These are phyloP conservation scores for Psidium guajava DNA, from an alignment of 345 rosid species.

Conservation along the genomic window DNA sequence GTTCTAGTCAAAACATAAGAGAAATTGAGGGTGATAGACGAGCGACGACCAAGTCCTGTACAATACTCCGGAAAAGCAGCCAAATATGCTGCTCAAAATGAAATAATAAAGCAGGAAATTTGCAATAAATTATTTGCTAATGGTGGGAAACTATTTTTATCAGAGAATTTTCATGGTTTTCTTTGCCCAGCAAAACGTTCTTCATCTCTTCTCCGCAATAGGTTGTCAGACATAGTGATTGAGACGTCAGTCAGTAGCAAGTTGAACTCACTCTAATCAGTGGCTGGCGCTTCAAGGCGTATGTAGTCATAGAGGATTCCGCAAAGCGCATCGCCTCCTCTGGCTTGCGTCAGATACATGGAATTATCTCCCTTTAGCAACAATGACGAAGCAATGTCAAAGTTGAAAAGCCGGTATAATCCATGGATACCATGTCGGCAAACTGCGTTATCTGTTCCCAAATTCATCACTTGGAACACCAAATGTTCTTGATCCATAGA, in stretches of 20 bases:
- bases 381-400: constrained; percentile 9
- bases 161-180: neutral
- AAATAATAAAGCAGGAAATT: neutral
- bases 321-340: constrained; percentile 17
- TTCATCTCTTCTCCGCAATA: neutral
- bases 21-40: neutral
- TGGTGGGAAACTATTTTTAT: neutral
- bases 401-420: constrained; percentile 11
- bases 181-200: neutral
- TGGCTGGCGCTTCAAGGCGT: constrained; percentile 23
- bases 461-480: constrained; percentile 11
- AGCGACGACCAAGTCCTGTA: neutral
- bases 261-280: neutral
- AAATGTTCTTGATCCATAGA: neutral
- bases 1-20: neutral
- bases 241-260: neutral
- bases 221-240: neutral
- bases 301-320: constrained; percentile 24
- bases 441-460: constrained; percentile 22
- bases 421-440: constrained; percentile 28
- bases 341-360: constrained; percentile 15
- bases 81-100: neutral
- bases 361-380: constrained; percentile 21
- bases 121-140: neutral
- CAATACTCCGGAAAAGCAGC: neutral